A percentile compares a stretch with the other conserved stretches of the same genome.
Evolutionary conservation across 129 eudicot species (phyloP).

Genomic region (Saposhnikovia divaricata): DNA sequence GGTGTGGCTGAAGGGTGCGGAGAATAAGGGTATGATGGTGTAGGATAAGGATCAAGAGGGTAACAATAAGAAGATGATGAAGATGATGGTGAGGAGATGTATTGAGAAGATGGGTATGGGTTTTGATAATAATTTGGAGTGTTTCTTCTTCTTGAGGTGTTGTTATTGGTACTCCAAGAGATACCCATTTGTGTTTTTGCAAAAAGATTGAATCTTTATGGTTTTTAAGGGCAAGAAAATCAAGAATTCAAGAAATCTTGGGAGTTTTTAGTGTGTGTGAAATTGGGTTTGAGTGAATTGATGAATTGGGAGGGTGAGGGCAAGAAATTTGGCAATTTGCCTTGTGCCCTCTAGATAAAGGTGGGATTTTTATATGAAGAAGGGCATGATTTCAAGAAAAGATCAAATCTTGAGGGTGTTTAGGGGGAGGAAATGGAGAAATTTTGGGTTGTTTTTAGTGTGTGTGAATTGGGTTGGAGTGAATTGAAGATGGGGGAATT

Average conservation of each 20-base stretch:
- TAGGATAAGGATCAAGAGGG: slow-evolving; percentile 27
- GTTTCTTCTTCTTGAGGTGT: slow-evolving; percentile 39
- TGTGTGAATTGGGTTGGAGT: neutral
- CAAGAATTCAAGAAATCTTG: neutral
- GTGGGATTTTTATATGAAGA: neutral
- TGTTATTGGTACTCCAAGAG: slow-evolving; percentile 35
- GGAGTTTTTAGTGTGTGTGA: neutral
- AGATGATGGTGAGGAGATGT: slow-evolving; percentile 18
- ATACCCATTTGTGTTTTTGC: slow-evolving; percentile 29
- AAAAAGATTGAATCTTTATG: neutral
- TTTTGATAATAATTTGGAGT: slow-evolving; percentile 29
- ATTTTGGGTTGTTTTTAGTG: slow-evolving; percentile 15
- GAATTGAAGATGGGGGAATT: neutral
- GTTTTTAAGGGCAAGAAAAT: neutral
- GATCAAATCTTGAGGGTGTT: slow-evolving; percentile 5
- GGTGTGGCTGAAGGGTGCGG: slow-evolving; percentile 29
- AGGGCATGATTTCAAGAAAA: neutral
- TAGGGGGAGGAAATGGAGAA: neutral
- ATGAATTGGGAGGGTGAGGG: neutral
- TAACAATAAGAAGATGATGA: slow-evolving; percentile 17
- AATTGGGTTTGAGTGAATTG: neutral
- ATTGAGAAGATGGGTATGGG: slow-evolving; percentile 32
- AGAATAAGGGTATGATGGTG: slow-evolving; percentile 36
- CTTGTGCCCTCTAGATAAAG: neutral
- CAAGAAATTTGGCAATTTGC: neutral